Percentiles rank a stretch among this genome's conserved stretches.
Conservation (phyloP, 2,329 filamentous ascomycete species). For the Calonectria montana region DNA sequence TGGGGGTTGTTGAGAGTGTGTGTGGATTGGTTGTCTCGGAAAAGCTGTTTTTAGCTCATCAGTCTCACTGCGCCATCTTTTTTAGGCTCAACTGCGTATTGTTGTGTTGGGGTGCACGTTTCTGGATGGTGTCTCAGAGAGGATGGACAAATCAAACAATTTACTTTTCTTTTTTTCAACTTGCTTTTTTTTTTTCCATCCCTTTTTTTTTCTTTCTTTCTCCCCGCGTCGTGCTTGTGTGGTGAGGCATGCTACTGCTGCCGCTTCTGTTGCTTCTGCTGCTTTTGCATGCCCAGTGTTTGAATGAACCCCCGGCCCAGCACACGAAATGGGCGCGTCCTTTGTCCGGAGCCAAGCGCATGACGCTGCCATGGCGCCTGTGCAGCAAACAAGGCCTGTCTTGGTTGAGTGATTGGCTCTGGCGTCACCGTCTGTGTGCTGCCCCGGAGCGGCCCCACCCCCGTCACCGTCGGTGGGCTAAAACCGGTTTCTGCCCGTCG, state of each 20-base stretch:
- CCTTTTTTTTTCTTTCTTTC: too few relatives aligned
- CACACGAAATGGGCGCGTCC: background rate
- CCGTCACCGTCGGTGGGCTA: conserved; percentile 2
- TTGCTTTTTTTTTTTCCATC: background rate
- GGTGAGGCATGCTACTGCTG: too few relatives aligned
- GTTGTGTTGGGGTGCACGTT: background rate
- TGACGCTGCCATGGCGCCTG: background rate
- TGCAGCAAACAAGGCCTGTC: background rate
- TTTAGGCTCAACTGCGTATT: background rate
- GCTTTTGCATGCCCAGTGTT: too few relatives aligned
- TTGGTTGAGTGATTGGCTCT: conserved; percentile 4
- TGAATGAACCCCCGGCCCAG: too few relatives aligned
- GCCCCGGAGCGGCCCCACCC: background rate
- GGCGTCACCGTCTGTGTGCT: background rate
- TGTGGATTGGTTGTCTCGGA: background rate
- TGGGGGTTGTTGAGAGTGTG: background rate
- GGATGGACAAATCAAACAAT: background rate
- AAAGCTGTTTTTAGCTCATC: background rate
- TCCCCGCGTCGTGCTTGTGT: too few relatives aligned
- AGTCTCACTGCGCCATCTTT: background rate
- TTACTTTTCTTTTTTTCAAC: background rate
- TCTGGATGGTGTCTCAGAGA: background rate
- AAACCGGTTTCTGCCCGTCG: conserved; percentile 9
- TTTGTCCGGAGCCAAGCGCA: background rate
- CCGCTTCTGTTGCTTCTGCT: background rate